Percentiles rank a stretch among this genome's conserved stretches.
Evolutionary conservation across 1,284 basidiomycete species (phyloP).

Genomic region (Melampsora americana): DNA sequence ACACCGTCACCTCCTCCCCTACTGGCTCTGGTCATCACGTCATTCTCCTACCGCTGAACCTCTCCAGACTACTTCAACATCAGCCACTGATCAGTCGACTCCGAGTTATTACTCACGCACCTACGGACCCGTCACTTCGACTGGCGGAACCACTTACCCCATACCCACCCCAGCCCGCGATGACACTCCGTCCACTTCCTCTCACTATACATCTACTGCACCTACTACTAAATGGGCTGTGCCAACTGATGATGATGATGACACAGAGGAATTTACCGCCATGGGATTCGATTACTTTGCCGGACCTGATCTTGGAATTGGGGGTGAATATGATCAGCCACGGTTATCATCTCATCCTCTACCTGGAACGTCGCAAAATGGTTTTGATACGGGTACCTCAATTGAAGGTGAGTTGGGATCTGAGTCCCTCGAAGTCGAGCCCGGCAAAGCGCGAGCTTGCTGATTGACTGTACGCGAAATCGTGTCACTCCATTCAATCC

Average conservation of each 20-base stretch:
- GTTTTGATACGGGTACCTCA: slow-evolving; percentile 22
- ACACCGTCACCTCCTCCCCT: slow-evolving; percentile 26
- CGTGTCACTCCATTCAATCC: neutral
- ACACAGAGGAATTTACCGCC: slow-evolving; percentile 44
- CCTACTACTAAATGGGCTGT: slow-evolving; percentile 28
- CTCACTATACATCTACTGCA: slow-evolving; percentile 22
- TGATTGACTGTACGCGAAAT: slow-evolving; percentile 5
- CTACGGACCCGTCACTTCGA: slow-evolving; percentile 30
- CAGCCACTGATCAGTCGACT: slow-evolving; percentile 12
- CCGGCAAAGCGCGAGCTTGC: slow-evolving; percentile 8
- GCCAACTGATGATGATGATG: slow-evolving; percentile 33
- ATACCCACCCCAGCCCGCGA: slow-evolving; percentile 17
- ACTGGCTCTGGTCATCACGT: slow-evolving; percentile 54
- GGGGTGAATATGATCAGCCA: slow-evolving; percentile 39
- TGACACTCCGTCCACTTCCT: slow-evolving; percentile 3
- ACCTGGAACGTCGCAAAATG: slow-evolving; percentile 16
- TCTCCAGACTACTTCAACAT: slow-evolving; percentile 46
- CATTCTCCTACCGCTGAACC: slow-evolving; percentile 55
- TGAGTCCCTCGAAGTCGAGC: slow-evolving; percentile 10
- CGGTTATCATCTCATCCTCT: slow-evolving; percentile 26
- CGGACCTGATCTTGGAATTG: slow-evolving; percentile 32
- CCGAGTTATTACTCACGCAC: slow-evolving; percentile 42
- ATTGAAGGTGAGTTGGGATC: slow-evolving; percentile 43
- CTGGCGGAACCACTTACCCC: slow-evolving; percentile 19
- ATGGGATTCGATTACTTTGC: slow-evolving; percentile 45